Base-by-base conservation (phyloP, 2,329 filamentous ascomycete species). In the Beauveria varroae region DNA sequence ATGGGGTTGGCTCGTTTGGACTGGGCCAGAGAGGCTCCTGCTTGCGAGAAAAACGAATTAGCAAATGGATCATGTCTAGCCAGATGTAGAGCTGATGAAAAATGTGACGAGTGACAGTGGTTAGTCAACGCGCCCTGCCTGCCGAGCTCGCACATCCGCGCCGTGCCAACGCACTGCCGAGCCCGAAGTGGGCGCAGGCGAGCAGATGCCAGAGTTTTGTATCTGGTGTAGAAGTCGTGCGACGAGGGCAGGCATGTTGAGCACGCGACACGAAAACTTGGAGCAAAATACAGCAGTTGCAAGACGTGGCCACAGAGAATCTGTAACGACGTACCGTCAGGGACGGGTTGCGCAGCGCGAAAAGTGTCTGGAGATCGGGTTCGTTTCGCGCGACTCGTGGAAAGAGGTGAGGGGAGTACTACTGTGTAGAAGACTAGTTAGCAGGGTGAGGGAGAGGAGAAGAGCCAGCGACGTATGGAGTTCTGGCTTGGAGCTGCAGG, bases 361-460 rank as follows among this genome's bases (percentile, higher is more conserved):
- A 86, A 85, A 63, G 74, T 77, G 68, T 89, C 85, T 68, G 89
- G 88, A 66, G 91, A 93, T 66, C 89, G 87, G 80, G 85, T 89
- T 74, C 91, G 85, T 79, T 96, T 96, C 69, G 87, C 78, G 68
- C 89, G 89, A 73, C 90, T 86, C 66, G 86, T 75, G 72, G 78
- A 79, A 74, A 78, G 68, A 79, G 75, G 78, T 67, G 74, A 76
- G 74, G 75, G 40, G 54, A 34, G 24, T 18, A 24, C 53, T 77
- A 85, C 82, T 66, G 63, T 30, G 61, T 57, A 59, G 51, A 51
- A 55, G 47, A 34, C 47, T 26, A 34, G 64, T 74, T 60, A 74
- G 71, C 65, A 70, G 40, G 47, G 22, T 26, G 41, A 47, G n/a
- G 49, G 58, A n/a, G 28, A 34, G 46, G 34, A 50, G 41, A 63